Evolutionary conservation across 2,329 filamentous ascomycete genomes (phyloP).

Genomic region (Xylariaceae sp.): DNA sequence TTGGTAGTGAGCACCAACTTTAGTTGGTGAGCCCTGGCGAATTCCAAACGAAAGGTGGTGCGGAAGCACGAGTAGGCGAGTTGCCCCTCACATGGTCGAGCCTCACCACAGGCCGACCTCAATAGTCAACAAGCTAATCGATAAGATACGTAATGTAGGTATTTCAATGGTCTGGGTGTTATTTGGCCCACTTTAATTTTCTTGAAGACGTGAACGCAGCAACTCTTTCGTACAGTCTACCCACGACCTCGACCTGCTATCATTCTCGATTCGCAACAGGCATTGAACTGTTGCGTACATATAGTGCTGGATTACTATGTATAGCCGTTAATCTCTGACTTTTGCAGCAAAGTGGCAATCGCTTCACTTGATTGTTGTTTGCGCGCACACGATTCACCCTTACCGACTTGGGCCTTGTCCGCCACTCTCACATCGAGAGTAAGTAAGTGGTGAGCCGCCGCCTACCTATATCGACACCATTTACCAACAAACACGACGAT

Average conservation of each 20-base stretch:
- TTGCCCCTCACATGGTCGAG: no score
- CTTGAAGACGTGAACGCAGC: constrained; percentile 9
- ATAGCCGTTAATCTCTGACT: neutral
- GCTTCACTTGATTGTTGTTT: neutral
- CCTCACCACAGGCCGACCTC: no score
- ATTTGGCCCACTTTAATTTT: constrained; percentile 29
- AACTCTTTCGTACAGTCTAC: neutral
- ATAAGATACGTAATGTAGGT: neutral
- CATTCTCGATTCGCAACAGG: neutral
- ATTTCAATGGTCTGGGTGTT: no score
- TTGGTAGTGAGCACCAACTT: no score
- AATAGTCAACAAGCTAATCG: no score
- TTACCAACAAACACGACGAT: neutral
- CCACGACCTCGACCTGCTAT: neutral
- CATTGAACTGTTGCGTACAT: neutral
- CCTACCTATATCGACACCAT: constrained; percentile 2
- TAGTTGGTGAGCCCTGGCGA: no score
- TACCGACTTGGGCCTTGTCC: neutral
- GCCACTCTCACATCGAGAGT: neutral
- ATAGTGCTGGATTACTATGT: neutral
- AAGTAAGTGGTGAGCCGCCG: neutral
- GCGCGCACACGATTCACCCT: neutral
- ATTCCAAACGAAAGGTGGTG: no score
- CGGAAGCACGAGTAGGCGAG: no score
- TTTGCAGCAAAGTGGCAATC: neutral